These are phyloP conservation scores for Lumnitzera racemosa DNA, from an alignment of 345 rosid genomes.

Conservation along the genomic window DNA sequence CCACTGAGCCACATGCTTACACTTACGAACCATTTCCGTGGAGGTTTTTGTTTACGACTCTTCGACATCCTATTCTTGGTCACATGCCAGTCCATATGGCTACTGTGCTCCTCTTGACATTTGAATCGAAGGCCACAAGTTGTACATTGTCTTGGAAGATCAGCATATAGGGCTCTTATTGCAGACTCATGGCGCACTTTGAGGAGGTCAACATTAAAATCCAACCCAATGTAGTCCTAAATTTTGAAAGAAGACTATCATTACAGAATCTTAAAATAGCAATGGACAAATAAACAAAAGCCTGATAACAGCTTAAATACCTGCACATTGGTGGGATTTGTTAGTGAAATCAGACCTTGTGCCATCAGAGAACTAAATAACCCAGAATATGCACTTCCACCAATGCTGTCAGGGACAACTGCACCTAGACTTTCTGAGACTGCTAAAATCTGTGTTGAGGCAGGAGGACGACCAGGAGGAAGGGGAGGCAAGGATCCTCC, in stretches of 20 bases:
- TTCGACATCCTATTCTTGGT: conserved; percentile 93
- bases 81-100: conserved; percentile 99
- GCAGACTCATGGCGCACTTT: conserved; percentile 84
- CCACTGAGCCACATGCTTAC: conserved; percentile 98
- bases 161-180: conserved; percentile 62
- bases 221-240: conserved; percentile 69
- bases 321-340: conserved; percentile 56
- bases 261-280: conserved; percentile 9
- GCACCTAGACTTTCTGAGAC: conserved; percentile 36
- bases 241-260: conserved; percentile 24
- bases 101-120: conserved; percentile 91
- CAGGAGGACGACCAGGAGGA: conserved; percentile 47
- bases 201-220: conserved; percentile 72
- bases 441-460: conserved; percentile 33
- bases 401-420: conserved; percentile 37
- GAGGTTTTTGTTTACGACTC: conserved; percentile 89
- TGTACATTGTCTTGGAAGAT: conserved; percentile 95
- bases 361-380: conserved; percentile 79
- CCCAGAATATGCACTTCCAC: conserved; percentile 64
- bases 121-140: conserved; percentile 94
- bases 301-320: conserved; percentile 32
- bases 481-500: conserved; percentile 50
- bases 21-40: conserved; percentile 98
- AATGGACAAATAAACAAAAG: not conserved
- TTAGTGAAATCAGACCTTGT: conserved; percentile 79